Percentiles rank a stretch among this genome's conserved stretches.
Conservation (phyloP, 306 rosid species). For the Quercus mongolica region DNA sequence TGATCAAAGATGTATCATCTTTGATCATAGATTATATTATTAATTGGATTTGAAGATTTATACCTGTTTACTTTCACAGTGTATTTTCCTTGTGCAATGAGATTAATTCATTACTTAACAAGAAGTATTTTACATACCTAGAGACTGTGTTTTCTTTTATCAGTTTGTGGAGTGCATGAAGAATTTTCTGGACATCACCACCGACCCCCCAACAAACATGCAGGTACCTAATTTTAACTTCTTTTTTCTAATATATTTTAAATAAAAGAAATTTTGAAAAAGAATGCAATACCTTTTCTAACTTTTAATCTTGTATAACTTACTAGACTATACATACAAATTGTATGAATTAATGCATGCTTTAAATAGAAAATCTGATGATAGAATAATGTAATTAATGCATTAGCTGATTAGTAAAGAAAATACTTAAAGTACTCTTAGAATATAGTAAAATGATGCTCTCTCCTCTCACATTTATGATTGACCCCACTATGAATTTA, state of each 20-base stretch:
- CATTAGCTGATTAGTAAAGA: no score
- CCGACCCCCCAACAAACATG: constrained; percentile 51
- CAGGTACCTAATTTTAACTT: constrained; percentile 43
- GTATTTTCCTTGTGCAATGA: not conserved
- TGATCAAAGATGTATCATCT: not conserved
- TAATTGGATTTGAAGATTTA: not conserved
- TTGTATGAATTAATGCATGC: not conserved
- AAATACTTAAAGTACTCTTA: no score
- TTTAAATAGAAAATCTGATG: no score
- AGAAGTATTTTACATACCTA: not conserved
- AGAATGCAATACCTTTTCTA: not conserved
- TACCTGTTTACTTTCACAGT: not conserved
- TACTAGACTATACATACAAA: not conserved
- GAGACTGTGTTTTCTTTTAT: constrained; percentile 6
- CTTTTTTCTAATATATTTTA: not conserved
- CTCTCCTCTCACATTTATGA: no score
- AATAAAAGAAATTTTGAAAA: not conserved
- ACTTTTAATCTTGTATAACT: not conserved
- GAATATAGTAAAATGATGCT: no score
- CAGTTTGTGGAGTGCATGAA: constrained; percentile 42
- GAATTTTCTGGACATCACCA: constrained; percentile 40
- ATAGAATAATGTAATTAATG: no score
- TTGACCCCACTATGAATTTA: fast-evolving
- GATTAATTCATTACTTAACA: not conserved
- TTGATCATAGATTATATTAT: not conserved